Conservation (phyloP, 352 stramenopile genomes). For the Phytophthora hibernalis region DNA sequence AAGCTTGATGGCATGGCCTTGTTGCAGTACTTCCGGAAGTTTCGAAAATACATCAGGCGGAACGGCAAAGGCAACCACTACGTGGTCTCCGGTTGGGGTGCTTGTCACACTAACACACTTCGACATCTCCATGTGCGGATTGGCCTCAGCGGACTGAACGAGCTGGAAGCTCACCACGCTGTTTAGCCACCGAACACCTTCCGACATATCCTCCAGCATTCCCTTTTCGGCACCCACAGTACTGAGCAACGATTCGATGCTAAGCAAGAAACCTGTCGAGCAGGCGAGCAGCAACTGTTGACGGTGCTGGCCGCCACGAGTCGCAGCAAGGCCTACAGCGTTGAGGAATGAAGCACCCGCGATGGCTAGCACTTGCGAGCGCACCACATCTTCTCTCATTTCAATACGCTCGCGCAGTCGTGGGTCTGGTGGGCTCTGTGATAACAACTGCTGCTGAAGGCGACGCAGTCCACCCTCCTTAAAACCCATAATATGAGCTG, state of each 20-base stretch:
- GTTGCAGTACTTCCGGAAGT: slow-evolving; percentile 67
- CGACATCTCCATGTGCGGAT: slow-evolving; percentile 66
- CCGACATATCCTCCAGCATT: slow-evolving; percentile 95
- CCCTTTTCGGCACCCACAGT: slow-evolving; percentile 94
- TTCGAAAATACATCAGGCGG: slow-evolving; percentile 60
- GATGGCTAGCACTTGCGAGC: slow-evolving; percentile 78
- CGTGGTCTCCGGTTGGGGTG: slow-evolving; percentile 54
- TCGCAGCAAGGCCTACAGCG: slow-evolving; percentile 66
- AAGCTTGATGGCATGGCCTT: slow-evolving; percentile 77
- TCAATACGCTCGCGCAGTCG: slow-evolving; percentile 71
- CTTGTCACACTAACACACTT: slow-evolving; percentile 80
- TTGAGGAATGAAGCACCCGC: slow-evolving; percentile 80
- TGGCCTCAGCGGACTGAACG: slow-evolving; percentile 56
- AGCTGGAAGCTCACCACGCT: slow-evolving; percentile 82
- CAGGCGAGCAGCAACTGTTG: slow-evolving; percentile 72
- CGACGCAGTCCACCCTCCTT: slow-evolving; percentile 84
- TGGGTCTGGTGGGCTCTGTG: slow-evolving; percentile 54
- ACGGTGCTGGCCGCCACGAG: slow-evolving; percentile 59
- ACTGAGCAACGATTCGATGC: slow-evolving; percentile 95
- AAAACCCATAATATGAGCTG: slow-evolving; percentile 84
- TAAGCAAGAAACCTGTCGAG: slow-evolving; percentile 87
- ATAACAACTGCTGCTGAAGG: slow-evolving; percentile 53
- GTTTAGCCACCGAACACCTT: slow-evolving; percentile 88
- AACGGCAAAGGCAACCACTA: slow-evolving; percentile 78
- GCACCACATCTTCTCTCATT: slow-evolving; percentile 83